Conservation (phyloP, 257 asterid genomes). For the Jasminum sambac region DNA sequence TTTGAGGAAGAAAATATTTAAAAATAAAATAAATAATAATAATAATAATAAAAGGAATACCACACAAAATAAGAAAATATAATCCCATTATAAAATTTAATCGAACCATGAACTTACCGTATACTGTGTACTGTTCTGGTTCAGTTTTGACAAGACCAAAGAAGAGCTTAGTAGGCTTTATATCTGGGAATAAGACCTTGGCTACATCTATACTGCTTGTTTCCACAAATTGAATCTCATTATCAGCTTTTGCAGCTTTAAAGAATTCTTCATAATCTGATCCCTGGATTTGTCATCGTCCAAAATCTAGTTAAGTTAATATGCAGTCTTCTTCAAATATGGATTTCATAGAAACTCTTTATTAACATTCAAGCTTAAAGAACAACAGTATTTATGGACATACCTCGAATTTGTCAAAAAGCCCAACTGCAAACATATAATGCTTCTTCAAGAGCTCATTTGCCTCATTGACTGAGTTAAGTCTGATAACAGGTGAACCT, state of each 20-base stretch:
- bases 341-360: conserved; percentile 9
- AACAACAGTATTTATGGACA: conserved; percentile 7
- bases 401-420: conserved; percentile 80
- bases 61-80: not conserved
- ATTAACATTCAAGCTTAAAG: conserved; percentile 4
- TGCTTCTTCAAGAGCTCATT: conserved; percentile 67
- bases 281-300: conserved; percentile 55
- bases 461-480: conserved; percentile 61
- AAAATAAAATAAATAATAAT: no score
- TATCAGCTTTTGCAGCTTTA: conserved; percentile 74
- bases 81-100: not conserved
- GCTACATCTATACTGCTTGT: conserved; percentile 66
- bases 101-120: conserved; percentile 53
- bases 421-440: conserved; percentile 64
- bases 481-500: conserved; percentile 66
- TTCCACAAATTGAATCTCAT: conserved; percentile 83
- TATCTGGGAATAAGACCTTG: conserved; percentile 52
- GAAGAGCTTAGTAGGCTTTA: conserved; percentile 40
- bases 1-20: no score
- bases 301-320: conserved; percentile 14
- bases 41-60: not conserved
- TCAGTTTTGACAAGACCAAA: conserved; percentile 83
- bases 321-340: not conserved
- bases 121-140: conserved; percentile 72
- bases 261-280: conserved; percentile 63